A percentile compares a stretch with the other conserved stretches of the same genome.
Evolutionary conservation across 2,329 filamentous ascomycete species (phyloP).

Genomic region (Aspergillus sp.): DNA sequence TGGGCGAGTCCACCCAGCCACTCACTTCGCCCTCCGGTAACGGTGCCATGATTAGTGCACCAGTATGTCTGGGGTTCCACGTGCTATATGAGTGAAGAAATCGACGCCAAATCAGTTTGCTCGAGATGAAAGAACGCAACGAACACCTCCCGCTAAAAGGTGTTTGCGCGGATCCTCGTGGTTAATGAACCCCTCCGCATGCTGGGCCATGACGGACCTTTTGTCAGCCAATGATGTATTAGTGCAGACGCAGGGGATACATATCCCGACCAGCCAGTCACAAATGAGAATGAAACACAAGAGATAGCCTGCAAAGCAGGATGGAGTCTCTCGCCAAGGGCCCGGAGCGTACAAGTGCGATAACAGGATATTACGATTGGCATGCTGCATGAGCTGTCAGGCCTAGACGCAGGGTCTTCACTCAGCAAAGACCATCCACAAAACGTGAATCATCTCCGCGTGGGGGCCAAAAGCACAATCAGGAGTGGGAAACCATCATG

Average conservation of each 20-base stretch:
- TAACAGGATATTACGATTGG: neutral
- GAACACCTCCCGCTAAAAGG: neutral
- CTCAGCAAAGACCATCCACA: neutral
- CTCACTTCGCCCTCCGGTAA: neutral
- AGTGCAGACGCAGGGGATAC: neutral
- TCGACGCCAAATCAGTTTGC: neutral
- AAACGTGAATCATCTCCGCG: neutral
- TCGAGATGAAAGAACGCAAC: neutral
- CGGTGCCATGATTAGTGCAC: neutral
- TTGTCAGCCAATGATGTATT: neutral
- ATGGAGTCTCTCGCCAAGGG: neutral
- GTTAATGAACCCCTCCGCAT: neutral
- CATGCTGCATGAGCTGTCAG: neutral
- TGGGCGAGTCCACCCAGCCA: constrained; percentile 3
- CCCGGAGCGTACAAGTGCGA: neutral
- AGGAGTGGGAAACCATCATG: neutral
- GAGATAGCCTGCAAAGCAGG: neutral
- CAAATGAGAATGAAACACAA: neutral
- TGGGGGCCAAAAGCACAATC: neutral
- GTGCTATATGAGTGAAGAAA: too few species aligned
- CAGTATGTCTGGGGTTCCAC: neutral
- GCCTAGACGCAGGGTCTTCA: neutral
- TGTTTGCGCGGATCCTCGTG: neutral
- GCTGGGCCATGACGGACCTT: neutral
- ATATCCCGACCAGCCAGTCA: neutral